phyloP scores from a whole-genome alignment of 306 rosid species.

The Vachellia pachyceras region DNA sequence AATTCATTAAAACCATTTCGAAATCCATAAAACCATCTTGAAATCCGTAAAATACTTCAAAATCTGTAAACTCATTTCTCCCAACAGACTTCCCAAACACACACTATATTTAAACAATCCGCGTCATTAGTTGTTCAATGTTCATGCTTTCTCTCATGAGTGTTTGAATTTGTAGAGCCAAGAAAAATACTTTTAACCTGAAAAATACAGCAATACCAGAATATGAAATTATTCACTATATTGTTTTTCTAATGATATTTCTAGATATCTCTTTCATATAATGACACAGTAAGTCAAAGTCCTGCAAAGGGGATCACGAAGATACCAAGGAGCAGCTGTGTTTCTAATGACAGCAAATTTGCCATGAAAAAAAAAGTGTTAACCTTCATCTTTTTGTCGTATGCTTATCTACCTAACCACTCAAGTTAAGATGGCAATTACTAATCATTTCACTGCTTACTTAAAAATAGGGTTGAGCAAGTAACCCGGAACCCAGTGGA shows the following conservation, averaged over 20 bases:
- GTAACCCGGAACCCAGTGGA: no score
- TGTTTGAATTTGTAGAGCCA: not conserved
- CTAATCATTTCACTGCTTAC: no score
- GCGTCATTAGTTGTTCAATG: not conserved
- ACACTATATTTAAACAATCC: not conserved
- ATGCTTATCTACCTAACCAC: not conserved
- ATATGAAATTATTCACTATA: not conserved
- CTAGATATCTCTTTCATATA: not conserved
- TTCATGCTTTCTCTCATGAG: not conserved
- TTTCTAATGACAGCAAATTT: not conserved
- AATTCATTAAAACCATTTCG: no score
- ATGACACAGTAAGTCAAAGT: not conserved
- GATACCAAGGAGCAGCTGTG: not conserved
- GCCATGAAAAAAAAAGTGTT: not conserved
- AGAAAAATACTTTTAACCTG: not conserved
- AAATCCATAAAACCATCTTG: no score
- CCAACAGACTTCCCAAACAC: no score
- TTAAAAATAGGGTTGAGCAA: no score
- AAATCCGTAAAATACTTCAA: no score
- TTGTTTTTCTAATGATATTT: not conserved
- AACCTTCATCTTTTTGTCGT: not conserved
- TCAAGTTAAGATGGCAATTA: no score
- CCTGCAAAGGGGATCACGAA: not conserved
- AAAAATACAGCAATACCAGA: not conserved
- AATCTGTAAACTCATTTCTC: no score